A percentile compares a stretch with the other conserved stretches of the same genome.
Conservation (phyloP, 2,329 filamentous ascomycete species). For the Fusarium sp. region DNA sequence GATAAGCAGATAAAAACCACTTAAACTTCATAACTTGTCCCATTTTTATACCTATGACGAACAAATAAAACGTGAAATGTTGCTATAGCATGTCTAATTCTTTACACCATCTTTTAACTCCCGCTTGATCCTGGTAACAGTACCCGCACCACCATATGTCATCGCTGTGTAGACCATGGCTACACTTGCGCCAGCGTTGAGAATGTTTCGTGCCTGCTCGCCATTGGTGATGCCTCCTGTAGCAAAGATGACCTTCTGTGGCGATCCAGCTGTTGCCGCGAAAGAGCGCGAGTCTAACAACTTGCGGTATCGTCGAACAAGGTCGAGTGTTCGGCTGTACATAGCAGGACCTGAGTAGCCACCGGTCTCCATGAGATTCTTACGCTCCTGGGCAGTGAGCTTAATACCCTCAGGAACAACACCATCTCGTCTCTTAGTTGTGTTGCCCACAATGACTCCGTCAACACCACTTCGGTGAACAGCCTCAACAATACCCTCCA, state of each 20-base stretch:
- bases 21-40: background rate
- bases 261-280: constrained; percentile 43
- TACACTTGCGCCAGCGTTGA: constrained; percentile 89
- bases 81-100: constrained; percentile 34
- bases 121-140: constrained; percentile 71
- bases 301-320: constrained; percentile 83
- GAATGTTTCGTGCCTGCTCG: constrained; percentile 79
- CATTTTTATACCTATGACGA: constrained; percentile 11
- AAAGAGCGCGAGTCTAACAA: constrained; percentile 65
- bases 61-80: constrained; percentile 38
- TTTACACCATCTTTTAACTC: constrained; percentile 63
- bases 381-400: constrained; percentile 73
- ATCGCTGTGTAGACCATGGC: constrained; percentile 90
- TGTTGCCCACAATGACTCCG: constrained; percentile 97
- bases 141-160: constrained; percentile 72
- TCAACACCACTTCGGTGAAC: constrained; percentile 87
- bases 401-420: constrained; percentile 73
- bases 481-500: constrained; percentile 88
- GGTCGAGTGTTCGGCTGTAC: constrained; percentile 79
- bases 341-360: constrained; percentile 92
- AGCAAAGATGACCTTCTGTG: constrained; percentile 87
- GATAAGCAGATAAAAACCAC: background rate
- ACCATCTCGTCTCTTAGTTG: constrained; percentile 83
- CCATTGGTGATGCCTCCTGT: constrained; percentile 93
- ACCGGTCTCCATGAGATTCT: constrained; percentile 78